These are phyloP conservation scores for Furcasterigmium furcatum DNA, from an alignment of 2,329 filamentous ascomycete genomes.

Conservation along the genomic window DNA sequence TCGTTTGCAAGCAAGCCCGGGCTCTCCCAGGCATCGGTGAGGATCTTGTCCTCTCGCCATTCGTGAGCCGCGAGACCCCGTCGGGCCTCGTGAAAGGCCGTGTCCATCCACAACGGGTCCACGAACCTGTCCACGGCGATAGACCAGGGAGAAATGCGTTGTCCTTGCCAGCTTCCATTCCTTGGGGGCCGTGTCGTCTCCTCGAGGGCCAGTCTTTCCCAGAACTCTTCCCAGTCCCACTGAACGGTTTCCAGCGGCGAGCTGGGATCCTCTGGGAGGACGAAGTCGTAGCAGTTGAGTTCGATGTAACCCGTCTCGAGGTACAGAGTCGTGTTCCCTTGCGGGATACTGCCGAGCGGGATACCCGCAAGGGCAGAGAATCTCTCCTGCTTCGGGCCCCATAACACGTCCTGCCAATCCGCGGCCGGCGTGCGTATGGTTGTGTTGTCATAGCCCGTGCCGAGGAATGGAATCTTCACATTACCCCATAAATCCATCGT, in stretches of 20 bases:
- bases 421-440: background rate
- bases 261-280: background rate
- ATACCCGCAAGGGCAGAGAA: conserved; percentile 4
- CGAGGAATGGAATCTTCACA: conserved; percentile 18
- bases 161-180: conserved; percentile 2
- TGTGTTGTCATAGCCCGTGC: background rate
- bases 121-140: conserved; percentile 6
- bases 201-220: no score
- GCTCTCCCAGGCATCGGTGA: background rate
- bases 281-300: conserved; percentile 1
- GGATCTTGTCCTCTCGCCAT: no score
- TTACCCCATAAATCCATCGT: conserved; percentile 22
- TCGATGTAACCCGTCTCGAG: conserved; percentile 7
- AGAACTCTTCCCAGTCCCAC: background rate
- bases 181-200: background rate
- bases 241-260: background rate
- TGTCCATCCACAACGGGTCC: background rate
- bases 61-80: no score
- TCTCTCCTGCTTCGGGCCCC: background rate
- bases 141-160: background rate
- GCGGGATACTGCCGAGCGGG: background rate
- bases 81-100: no score
- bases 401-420: background rate
- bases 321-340: conserved; percentile 3
- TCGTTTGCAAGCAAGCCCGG: background rate